phyloP scores from a whole-genome alignment of 2,329 filamentous ascomycete genomes.

The Stenocarpella maydis region DNA sequence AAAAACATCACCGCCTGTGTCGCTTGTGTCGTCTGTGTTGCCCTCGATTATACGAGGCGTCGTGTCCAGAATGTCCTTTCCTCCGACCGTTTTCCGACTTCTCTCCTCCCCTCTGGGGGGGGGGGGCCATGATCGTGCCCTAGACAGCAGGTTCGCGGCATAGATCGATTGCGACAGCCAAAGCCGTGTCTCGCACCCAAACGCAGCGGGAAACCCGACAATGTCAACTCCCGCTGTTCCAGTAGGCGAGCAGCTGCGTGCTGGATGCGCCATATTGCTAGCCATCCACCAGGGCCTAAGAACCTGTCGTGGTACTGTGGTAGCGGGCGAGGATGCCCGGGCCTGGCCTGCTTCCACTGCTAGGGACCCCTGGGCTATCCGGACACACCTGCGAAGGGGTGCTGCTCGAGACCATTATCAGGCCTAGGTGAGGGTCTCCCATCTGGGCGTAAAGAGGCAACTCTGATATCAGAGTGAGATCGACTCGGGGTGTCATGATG shows the following conservation, averaged over 20 bases:
- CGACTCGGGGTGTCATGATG: background rate
- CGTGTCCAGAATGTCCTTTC: background rate
- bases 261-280: no score
- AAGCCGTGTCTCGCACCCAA: background rate
- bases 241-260: slow-evolving; percentile 5
- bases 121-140: background rate
- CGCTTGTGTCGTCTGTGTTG: background rate
- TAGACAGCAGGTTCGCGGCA: slow-evolving; percentile 1
- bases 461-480: background rate
- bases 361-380: background rate
- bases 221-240: background rate
- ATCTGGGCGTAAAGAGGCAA: background rate
- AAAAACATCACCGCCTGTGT: background rate
- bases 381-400: background rate
- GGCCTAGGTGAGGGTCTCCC: background rate
- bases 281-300: no score
- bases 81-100: background rate
- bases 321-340: background rate
- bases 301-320: background rate
- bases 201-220: background rate
- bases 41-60: slow-evolving; percentile 3
- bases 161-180: background rate
- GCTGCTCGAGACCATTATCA: background rate
- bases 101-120: background rate
- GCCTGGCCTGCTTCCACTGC: background rate